Conservation (phyloP, 495 filamentous ascomycete genomes). For the Lichina pygmaea region DNA sequence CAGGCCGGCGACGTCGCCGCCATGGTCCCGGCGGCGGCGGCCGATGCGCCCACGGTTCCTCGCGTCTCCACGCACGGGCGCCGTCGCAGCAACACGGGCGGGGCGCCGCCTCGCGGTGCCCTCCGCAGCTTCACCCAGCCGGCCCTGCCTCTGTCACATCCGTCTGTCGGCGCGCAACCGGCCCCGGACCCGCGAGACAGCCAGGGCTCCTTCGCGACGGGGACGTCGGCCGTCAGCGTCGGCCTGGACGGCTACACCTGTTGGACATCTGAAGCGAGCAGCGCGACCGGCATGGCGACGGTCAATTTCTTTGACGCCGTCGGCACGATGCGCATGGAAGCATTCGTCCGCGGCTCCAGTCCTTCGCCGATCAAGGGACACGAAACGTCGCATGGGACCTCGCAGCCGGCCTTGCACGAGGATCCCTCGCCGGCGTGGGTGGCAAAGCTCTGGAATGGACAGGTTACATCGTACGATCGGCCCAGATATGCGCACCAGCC, state of each 20-base stretch:
- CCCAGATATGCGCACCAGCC: no score
- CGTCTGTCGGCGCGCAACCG: constrained; percentile 5
- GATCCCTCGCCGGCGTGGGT: constrained; percentile 1
- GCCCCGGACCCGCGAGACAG: constrained; percentile 8
- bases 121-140: constrained; percentile 54
- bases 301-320: constrained; percentile 32
- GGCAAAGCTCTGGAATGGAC: constrained; percentile 12
- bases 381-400: constrained; percentile 4
- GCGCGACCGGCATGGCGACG: constrained; percentile 6
- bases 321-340: constrained; percentile 90
- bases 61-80: constrained; percentile 49
- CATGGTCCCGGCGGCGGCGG: constrained; percentile 12
- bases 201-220: constrained; percentile 5
- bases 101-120: constrained; percentile 26
- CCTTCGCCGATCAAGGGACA: background rate
- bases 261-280: constrained; percentile 19
- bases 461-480: background rate
- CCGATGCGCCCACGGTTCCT: constrained; percentile 58
- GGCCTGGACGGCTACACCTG: constrained; percentile 17
- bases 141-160: constrained; percentile 14
- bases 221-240: constrained; percentile 25
- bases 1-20: background rate
- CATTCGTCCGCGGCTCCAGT: constrained; percentile 29
- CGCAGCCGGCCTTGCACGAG: background rate
- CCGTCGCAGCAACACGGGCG: constrained; percentile 61